Evolutionary conservation across 129 eudicot genomes (phyloP).

Genomic region (Lonicera japonica): DNA sequence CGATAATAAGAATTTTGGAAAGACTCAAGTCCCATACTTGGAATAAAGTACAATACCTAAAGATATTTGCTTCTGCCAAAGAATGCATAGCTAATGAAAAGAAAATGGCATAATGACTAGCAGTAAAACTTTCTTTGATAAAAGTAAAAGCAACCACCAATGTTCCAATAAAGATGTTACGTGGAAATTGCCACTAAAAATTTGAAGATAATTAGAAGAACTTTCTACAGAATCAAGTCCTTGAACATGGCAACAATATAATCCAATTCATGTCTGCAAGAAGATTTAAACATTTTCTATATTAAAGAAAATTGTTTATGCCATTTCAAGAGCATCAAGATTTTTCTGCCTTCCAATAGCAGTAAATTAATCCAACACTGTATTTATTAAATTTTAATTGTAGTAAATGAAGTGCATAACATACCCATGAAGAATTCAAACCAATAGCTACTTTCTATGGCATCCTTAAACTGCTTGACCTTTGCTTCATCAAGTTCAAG

Average conservation of each 20-base stretch:
- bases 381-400: too few species aligned
- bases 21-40: background rate
- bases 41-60: too few species aligned
- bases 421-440: slow-evolving; percentile 94
- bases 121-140: background rate
- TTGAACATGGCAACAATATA: background rate
- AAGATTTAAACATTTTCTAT: background rate
- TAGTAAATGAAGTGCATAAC: slow-evolving; percentile 14
- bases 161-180: background rate
- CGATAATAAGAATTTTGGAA: background rate
- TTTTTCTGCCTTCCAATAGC: background rate
- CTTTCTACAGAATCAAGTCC: background rate
- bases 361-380: background rate
- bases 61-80: too few species aligned
- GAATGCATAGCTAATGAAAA: too few species aligned
- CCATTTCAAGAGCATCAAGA: too few species aligned
- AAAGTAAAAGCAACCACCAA: background rate
- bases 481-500: slow-evolving; percentile 85
- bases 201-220: background rate
- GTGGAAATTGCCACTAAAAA: background rate
- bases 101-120: too few species aligned
- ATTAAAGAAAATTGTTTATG: too few species aligned
- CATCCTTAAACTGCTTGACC: slow-evolving; percentile 74
- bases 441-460: slow-evolving; percentile 88
- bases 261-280: background rate